phyloP scores from a whole-genome alignment of 192 early-diverging fungal species.

The Glomus cerebriforme region DNA sequence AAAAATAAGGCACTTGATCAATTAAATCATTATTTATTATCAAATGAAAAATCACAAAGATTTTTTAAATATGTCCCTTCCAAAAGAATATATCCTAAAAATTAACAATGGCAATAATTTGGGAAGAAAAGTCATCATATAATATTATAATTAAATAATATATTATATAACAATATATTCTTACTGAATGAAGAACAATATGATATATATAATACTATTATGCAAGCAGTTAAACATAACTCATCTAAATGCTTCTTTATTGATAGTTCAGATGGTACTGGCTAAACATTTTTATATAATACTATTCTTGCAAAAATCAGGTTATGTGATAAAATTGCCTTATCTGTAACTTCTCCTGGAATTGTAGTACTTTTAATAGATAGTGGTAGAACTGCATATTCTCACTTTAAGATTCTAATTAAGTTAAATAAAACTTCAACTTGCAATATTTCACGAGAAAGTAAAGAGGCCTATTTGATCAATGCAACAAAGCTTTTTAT shows the following conservation, averaged over 20 bases:
- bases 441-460: too few species aligned
- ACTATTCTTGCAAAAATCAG: slow-evolving; percentile 20
- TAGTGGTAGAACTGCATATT: slow-evolving; percentile 40
- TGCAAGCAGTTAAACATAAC: background rate
- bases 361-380: slow-evolving; percentile 37
- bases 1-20: background rate
- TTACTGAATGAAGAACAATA: slow-evolving; percentile 10
- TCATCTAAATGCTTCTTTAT: slow-evolving; percentile 34
- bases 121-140: background rate
- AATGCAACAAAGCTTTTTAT: too few species aligned
- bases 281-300: too few species aligned
- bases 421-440: too few species aligned
- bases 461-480: too few species aligned
- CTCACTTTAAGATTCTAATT: slow-evolving; percentile 21
- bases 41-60: slow-evolving; percentile 4
- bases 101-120: background rate
- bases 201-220: background rate
- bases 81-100: background rate
- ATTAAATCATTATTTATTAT: background rate
- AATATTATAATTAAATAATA: background rate
- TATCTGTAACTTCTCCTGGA: slow-evolving; percentile 39
- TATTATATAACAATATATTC: background rate
- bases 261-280: too few species aligned
- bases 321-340: slow-evolving; percentile 9
- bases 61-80: slow-evolving; percentile 24